Percentiles rank a stretch among this genome's conserved stretches.
phyloP scores from a whole-genome alignment of 495 filamentous ascomycete genomes.

The Lentithecium fluviatile region DNA sequence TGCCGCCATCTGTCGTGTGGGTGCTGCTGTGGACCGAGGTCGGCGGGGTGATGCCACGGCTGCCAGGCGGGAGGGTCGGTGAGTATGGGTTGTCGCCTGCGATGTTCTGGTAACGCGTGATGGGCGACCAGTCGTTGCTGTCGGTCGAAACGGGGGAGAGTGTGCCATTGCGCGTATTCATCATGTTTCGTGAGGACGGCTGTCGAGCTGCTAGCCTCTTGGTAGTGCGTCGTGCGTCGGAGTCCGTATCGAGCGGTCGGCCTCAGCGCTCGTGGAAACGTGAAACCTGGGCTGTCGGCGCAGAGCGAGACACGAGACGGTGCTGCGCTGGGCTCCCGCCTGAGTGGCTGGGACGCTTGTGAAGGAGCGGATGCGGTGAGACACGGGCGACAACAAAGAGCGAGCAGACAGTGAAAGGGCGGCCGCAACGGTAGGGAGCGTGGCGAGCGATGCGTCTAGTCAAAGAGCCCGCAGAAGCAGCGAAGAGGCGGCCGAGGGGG shows the following conservation, averaged over 20 bases:
- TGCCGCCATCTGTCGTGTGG: constrained; percentile 32
- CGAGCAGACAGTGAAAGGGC: not conserved
- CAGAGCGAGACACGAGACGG: no score
- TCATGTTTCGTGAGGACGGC: constrained; percentile 36
- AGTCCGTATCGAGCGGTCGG: constrained; percentile 4
- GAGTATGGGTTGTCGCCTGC: constrained; percentile 36
- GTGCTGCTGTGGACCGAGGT: constrained; percentile 35
- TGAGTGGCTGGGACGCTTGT: no score
- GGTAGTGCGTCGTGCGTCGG: not conserved
- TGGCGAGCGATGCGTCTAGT: constrained; percentile 24
- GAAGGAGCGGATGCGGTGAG: constrained; percentile 17
- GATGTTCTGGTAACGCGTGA: constrained; percentile 35
- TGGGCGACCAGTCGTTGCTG: constrained; percentile 84
- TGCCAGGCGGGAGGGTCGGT: constrained; percentile 25
- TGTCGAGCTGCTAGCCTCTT: not conserved
- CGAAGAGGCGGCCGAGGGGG: constrained; percentile 5
- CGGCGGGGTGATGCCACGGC: constrained; percentile 32
- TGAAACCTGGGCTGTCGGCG: not conserved
- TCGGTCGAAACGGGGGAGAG: constrained; percentile 82
- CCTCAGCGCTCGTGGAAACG: not conserved
- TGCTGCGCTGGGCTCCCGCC: no score
- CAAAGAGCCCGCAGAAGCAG: constrained; percentile 29
- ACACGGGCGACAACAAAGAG: constrained; percentile 11
- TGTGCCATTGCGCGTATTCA: constrained; percentile 65
- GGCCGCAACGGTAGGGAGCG: constrained; percentile 2